Evolutionary conservation across 2,329 filamentous ascomycete species (phyloP).

Genomic region (Alternaria tenuissima): DNA sequence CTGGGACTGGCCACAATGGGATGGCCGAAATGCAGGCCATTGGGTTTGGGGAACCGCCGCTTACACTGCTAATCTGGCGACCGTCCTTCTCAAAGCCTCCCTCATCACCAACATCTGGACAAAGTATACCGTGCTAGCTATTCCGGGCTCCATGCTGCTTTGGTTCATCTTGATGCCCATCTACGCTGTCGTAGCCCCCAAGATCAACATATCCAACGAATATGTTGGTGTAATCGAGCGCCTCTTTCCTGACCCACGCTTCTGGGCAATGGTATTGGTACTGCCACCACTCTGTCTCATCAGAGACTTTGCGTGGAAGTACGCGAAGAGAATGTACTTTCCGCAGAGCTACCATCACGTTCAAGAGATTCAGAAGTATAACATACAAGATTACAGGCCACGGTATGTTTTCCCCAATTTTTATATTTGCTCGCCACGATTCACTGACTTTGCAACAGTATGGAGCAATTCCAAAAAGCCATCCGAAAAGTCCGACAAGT

Average conservation of each 20-base stretch:
- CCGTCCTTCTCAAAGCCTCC: slow-evolving; percentile 92
- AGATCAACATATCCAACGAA: slow-evolving; percentile 80
- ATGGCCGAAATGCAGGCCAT: slow-evolving; percentile 86
- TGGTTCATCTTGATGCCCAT: slow-evolving; percentile 91
- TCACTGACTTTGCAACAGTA: slow-evolving; percentile 61
- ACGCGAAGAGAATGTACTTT: slow-evolving; percentile 94
- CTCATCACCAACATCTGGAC: slow-evolving; percentile 98
- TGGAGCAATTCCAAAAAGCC: slow-evolving; percentile 99
- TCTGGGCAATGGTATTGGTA: slow-evolving; percentile 89
- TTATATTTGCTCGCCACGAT: not conserved
- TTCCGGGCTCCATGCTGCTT: slow-evolving; percentile 88
- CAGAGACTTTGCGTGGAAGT: slow-evolving; percentile 96
- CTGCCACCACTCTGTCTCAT: slow-evolving; percentile 83
- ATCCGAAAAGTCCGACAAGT: slow-evolving; percentile 98
- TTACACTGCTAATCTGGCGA: slow-evolving; percentile 92
- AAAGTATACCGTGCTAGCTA: slow-evolving; percentile 95
- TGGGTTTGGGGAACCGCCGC: slow-evolving; percentile 98
- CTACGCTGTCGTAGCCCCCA: slow-evolving; percentile 87
- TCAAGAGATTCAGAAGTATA: slow-evolving; percentile 99
- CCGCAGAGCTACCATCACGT: slow-evolving; percentile 97
- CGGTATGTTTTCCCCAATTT: slow-evolving; percentile 66
- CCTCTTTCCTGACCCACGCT: slow-evolving; percentile 81
- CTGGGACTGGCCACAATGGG: slow-evolving; percentile 76
- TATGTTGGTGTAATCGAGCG: slow-evolving; percentile 84
- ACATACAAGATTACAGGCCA: slow-evolving; percentile 97